Conservation (phyloP, 2,329 filamentous ascomycete species). For the Thelonectria discophora region DNA sequence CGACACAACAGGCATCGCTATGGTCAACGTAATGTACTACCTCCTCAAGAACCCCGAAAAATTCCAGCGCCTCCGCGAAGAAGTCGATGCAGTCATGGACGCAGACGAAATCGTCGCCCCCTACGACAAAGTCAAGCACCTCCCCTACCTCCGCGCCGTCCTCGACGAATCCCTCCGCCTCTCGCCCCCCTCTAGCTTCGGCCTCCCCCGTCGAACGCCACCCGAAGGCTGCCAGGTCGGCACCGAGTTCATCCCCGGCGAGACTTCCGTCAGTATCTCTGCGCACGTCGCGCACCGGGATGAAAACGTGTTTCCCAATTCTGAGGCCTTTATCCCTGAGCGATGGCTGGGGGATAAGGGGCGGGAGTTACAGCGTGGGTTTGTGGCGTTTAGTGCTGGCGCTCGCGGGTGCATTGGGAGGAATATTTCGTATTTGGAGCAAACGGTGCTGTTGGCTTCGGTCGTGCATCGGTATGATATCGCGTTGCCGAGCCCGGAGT, state of each 20-base stretch:
- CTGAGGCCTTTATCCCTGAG: constrained; percentile 51
- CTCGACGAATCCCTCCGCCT: constrained; percentile 58
- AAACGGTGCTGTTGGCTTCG: constrained; percentile 54
- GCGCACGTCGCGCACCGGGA: constrained; percentile 51
- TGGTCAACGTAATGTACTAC: constrained; percentile 62
- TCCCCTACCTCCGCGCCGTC: constrained; percentile 61
- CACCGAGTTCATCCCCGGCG: constrained; percentile 46
- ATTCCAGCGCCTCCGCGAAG: constrained; percentile 52
- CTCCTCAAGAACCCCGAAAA: constrained; percentile 56
- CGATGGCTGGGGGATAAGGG: constrained; percentile 51
- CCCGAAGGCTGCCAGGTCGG: constrained; percentile 43
- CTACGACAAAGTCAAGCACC: constrained; percentile 60
- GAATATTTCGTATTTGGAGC: constrained; percentile 54
- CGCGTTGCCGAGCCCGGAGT: constrained; percentile 32
- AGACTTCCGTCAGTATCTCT: constrained; percentile 52
- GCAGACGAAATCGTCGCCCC: constrained; percentile 55
- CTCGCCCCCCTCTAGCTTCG: constrained; percentile 41
- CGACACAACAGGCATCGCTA: constrained; percentile 58
- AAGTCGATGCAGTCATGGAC: constrained; percentile 56
- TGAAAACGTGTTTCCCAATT: constrained; percentile 50
- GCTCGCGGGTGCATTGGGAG: constrained; percentile 52
- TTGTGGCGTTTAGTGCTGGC: constrained; percentile 54
- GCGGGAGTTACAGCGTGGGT: constrained; percentile 46
- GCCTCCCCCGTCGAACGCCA: constrained; percentile 40
- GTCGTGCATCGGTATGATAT: constrained; percentile 56